These are phyloP conservation scores for Amyloporia xantha DNA, from an alignment of 768 basidiomycete genomes.

Conservation along the genomic window DNA sequence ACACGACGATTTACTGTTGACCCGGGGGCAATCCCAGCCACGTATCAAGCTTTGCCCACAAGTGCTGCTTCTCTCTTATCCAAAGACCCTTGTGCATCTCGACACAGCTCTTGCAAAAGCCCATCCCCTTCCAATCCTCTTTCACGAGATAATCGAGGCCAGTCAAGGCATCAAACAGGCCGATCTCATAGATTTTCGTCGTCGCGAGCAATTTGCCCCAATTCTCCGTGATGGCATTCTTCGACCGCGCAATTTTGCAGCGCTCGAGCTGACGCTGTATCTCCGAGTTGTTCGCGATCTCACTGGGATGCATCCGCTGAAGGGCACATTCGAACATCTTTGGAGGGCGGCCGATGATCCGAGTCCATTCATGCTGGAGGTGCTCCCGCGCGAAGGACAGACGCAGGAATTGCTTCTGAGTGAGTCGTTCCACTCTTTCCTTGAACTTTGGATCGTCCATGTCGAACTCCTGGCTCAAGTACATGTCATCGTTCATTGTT, in stretches of 20 bases:
- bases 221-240: not conserved
- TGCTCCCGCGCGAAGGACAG: slow-evolving; percentile 19
- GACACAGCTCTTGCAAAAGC: slow-evolving; percentile 31
- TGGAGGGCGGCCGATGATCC: slow-evolving; percentile 14
- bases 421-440: slow-evolving; percentile 3
- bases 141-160: slow-evolving; percentile 29
- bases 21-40: slow-evolving; percentile 26
- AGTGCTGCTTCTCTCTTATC: slow-evolving; percentile 21
- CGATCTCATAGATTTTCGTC: slow-evolving; percentile 22
- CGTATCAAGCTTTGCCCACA: slow-evolving; percentile 26
- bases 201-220: slow-evolving; percentile 15
- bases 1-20: too few relatives aligned
- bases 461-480: not conserved
- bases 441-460: not conserved
- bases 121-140: slow-evolving; percentile 23
- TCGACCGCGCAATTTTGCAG: slow-evolving; percentile 10
- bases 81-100: slow-evolving; percentile 22
- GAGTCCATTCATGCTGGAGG: slow-evolving; percentile 18
- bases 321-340: not conserved
- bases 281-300: not conserved
- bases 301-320: slow-evolving; percentile 15
- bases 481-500: slow-evolving; percentile 3
- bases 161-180: slow-evolving; percentile 28
- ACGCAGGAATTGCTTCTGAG: slow-evolving; percentile 14
- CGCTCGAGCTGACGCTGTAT: not conserved